A percentile compares a stretch with the other conserved stretches of the same genome.
Evolutionary conservation across 768 basidiomycete genomes (phyloP).

Genomic region (Podaxis sp.): DNA sequence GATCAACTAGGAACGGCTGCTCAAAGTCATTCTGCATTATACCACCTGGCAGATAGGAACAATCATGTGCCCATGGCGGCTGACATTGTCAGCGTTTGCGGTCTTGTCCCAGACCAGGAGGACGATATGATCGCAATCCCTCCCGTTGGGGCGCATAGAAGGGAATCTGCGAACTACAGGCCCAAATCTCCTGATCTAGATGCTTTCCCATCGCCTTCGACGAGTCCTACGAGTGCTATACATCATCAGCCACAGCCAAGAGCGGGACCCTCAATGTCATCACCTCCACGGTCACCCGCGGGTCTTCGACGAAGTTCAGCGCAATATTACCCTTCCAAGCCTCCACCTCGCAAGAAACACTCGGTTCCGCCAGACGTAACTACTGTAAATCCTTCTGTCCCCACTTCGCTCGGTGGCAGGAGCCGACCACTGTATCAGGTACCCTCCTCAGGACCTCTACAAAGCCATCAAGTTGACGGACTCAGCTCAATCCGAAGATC

Average conservation of each 20-base stretch:
- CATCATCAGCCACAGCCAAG: not conserved
- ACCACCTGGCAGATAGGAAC: slow-evolving; percentile 3
- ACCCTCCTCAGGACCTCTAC: not conserved
- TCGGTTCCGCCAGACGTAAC: not conserved
- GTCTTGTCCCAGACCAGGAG: not conserved
- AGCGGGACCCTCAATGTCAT: not conserved
- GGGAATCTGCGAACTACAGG: slow-evolving; percentile 4
- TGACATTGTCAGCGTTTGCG: not conserved
- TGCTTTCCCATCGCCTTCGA: not conserved
- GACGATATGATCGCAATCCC: not conserved
- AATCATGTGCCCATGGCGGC: slow-evolving; percentile 2
- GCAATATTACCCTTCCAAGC: slow-evolving; percentile 1
- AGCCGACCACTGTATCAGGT: not conserved
- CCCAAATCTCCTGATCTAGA: not conserved
- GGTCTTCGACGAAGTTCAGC: slow-evolving; percentile 5
- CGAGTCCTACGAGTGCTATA: not conserved
- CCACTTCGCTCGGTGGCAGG: not conserved
- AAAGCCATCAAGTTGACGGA: not conserved
- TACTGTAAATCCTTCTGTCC: not conserved
- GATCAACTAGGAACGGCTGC: not conserved
- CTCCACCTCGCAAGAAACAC: not conserved
- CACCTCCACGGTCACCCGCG: not conserved
- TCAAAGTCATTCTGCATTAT: not conserved
- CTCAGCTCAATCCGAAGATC: not conserved
- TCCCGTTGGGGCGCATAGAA: not conserved